These are phyloP conservation scores for Talaromyces thailandensis DNA, from an alignment of 495 filamentous ascomycete species.

Conservation along the genomic window DNA sequence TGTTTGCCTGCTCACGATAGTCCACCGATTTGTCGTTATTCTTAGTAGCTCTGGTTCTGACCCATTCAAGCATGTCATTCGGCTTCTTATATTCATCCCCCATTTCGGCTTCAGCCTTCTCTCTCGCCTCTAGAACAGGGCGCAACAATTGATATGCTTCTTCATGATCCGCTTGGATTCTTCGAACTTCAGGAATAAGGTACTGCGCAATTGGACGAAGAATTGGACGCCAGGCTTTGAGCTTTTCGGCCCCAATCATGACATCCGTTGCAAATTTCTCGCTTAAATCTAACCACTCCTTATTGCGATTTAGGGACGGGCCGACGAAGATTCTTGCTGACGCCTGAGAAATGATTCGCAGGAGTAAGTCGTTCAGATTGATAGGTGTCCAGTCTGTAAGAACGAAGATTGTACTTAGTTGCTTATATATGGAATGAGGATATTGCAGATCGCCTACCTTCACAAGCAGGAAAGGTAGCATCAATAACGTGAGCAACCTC, in stretches of 20 bases:
- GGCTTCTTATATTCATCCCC: constrained; percentile 10
- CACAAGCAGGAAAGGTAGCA: background rate
- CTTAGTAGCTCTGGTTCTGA: background rate
- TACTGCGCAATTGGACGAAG: constrained; percentile 26
- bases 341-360: background rate
- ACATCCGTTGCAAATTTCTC: background rate
- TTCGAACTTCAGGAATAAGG: constrained; percentile 21
- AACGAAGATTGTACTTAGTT: background rate
- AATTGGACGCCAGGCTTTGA: background rate
- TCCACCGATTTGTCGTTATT: background rate
- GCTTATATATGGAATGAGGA: background rate
- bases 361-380: background rate
- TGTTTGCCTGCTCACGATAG: constrained; percentile 6
- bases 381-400: background rate
- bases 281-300: background rate
- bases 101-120: constrained; percentile 11
- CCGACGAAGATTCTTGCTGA: constrained; percentile 2
- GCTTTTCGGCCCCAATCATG: background rate
- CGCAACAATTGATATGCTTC: constrained; percentile 20
- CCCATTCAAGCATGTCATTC: constrained; percentile 6
- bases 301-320: background rate
- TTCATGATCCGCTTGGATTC: constrained; percentile 18
- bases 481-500: background rate
- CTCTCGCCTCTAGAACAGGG: constrained; percentile 12
- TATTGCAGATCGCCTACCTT: background rate